Evolutionary conservation across 768 basidiomycete species (phyloP).

Genomic region (Gelatoporia subvermispora): DNA sequence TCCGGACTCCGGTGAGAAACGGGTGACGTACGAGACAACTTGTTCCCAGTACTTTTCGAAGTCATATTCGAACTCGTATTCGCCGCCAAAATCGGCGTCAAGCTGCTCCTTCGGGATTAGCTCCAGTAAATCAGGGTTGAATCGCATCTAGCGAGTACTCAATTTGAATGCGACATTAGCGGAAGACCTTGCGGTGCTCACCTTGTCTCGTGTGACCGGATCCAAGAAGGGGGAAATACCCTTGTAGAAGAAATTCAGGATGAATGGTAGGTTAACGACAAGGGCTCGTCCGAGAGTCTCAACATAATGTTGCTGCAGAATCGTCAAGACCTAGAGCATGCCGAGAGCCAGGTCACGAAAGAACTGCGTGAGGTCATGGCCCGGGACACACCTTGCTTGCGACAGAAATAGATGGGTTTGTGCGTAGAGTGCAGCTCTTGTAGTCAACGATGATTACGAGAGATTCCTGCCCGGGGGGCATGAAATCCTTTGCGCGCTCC

Average conservation of each 20-base stretch:
- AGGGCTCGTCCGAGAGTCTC: slow-evolving; percentile 84
- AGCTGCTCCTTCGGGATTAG: slow-evolving; percentile 72
- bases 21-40: slow-evolving; percentile 52
- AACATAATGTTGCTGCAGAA: slow-evolving; percentile 85
- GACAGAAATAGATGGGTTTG: slow-evolving; percentile 79
- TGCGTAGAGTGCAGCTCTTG: slow-evolving; percentile 72
- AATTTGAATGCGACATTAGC: not conserved
- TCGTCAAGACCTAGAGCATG: slow-evolving; percentile 51
- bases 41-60: slow-evolving; percentile 75
- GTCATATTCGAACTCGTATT: slow-evolving; percentile 70
- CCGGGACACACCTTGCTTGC: slow-evolving; percentile 58
- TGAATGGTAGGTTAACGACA: slow-evolving; percentile 73
- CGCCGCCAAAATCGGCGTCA: slow-evolving; percentile 80
- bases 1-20: not conserved
- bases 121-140: slow-evolving; percentile 78
- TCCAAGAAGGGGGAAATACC: slow-evolving; percentile 85
- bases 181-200: slow-evolving; percentile 21
- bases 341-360: not conserved
- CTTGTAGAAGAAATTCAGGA: slow-evolving; percentile 75
- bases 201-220: slow-evolving; percentile 86
- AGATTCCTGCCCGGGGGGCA: slow-evolving; percentile 81
- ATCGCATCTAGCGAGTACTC: slow-evolving; percentile 60
- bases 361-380: not conserved
- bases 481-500: slow-evolving; percentile 85
- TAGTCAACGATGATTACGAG: slow-evolving; percentile 85